A percentile compares a stretch with the other conserved stretches of the same genome.
phyloP scores from a whole-genome alignment of 2,329 filamentous ascomycete species.

The Talaromyces sp. region DNA sequence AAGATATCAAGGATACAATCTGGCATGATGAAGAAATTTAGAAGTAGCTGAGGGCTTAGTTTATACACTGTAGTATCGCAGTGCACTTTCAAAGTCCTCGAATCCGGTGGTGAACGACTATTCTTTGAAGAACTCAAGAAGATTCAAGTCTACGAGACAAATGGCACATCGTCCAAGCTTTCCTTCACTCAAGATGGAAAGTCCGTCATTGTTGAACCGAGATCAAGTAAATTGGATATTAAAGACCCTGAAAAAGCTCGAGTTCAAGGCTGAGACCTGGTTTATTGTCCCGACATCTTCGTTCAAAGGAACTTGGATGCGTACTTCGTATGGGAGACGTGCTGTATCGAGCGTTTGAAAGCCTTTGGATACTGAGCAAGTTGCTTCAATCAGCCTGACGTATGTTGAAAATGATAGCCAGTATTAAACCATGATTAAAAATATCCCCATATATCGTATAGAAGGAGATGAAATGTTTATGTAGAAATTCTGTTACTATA shows the following conservation, averaged over 20 bases:
- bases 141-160: background rate
- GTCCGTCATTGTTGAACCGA: background rate
- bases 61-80: background rate
- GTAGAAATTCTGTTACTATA: background rate
- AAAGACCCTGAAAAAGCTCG: background rate
- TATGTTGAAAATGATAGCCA: background rate
- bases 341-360: too few species aligned
- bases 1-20: background rate
- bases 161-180: background rate
- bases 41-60: background rate
- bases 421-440: background rate
- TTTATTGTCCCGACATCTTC: background rate
- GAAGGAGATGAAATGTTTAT: background rate
- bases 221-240: background rate
- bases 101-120: background rate
- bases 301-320: background rate
- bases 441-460: too few species aligned
- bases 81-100: background rate
- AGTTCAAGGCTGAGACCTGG: background rate
- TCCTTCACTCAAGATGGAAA: background rate
- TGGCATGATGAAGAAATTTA: background rate
- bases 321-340: too few species aligned
- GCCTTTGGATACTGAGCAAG: too few species aligned
- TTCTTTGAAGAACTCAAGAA: background rate
- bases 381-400: too few species aligned